These are phyloP conservation scores for Starmerella asiatica DNA, from an alignment of 805 yeast genomes.

Conservation along the genomic window DNA sequence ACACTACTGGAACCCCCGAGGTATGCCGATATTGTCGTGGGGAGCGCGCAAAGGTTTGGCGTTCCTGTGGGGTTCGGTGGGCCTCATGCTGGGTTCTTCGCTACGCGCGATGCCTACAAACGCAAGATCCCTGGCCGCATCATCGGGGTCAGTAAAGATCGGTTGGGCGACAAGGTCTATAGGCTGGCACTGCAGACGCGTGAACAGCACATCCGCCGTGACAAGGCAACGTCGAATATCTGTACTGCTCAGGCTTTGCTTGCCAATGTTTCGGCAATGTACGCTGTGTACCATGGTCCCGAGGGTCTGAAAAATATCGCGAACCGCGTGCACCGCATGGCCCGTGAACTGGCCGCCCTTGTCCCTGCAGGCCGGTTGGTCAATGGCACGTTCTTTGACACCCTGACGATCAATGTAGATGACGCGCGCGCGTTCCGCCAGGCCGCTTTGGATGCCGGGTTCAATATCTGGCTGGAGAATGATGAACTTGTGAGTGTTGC, in stretches of 20 bases:
- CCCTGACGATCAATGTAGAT: conserved; percentile 47
- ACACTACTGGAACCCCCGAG: conserved; percentile 76
- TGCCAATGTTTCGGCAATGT: conserved; percentile 91
- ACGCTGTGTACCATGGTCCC: conserved; percentile 94
- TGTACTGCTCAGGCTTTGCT: conserved; percentile 96
- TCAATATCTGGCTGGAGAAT: conserved; percentile 63
- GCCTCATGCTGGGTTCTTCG: conserved; percentile 96
- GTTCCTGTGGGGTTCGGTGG: conserved; percentile 98
- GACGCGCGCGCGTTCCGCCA: conserved; percentile 44
- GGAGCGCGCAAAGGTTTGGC: conserved; percentile 90
- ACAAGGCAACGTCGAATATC: conserved; percentile 93
- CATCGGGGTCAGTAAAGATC: conserved; percentile 83
- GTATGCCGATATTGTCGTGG: conserved; percentile 87
- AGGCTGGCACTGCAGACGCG: conserved; percentile 93
- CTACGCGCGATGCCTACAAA: conserved; percentile 65
- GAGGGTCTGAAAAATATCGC: conserved; percentile 72
- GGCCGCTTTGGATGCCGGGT: conserved; percentile 48
- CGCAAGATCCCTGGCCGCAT: conserved; percentile 95
- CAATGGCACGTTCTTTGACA: conserved; percentile 70
- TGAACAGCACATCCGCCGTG: conserved; percentile 95
- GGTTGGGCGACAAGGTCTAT: conserved; percentile 77
- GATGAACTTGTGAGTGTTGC: conserved; percentile 56
- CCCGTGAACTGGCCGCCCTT: conserved; percentile 53
- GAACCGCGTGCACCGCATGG: conserved; percentile 55
- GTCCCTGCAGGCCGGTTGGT: conserved; percentile 35